Conservation (phyloP, 1,284 basidiomycete species). For the Sphaerobolus stellatus region DNA sequence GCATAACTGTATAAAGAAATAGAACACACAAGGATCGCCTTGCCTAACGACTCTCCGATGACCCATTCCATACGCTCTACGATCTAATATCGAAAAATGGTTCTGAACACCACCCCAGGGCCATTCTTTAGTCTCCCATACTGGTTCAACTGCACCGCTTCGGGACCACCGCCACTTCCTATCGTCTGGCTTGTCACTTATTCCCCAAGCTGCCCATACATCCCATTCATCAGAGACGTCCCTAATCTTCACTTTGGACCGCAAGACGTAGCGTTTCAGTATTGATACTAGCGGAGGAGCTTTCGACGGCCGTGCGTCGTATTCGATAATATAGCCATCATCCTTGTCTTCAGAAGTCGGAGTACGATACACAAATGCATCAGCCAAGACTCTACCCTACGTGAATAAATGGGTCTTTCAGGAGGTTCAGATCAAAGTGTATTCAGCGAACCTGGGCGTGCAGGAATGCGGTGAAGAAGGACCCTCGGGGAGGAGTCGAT, state of each 20-base stretch:
- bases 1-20: background rate
- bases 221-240: conserved; percentile 76
- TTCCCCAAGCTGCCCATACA: conserved; percentile 82
- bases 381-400: conserved; percentile 88
- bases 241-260: conserved; percentile 83
- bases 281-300: conserved; percentile 60
- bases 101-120: conserved; percentile 57
- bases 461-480: conserved; percentile 79
- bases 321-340: conserved; percentile 72
- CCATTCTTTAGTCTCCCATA: conserved; percentile 52
- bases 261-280: conserved; percentile 84
- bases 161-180: conserved; percentile 55
- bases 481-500: conserved; percentile 46
- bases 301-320: conserved; percentile 52
- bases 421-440: background rate
- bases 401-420: conserved; percentile 8
- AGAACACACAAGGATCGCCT: conserved; percentile 59
- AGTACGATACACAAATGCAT: conserved; percentile 80
- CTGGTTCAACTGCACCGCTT: conserved; percentile 69
- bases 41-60: conserved; percentile 65
- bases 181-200: conserved; percentile 33
- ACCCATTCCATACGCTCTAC: conserved; percentile 78
- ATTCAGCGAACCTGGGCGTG: conserved; percentile 72
- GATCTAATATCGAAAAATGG: conserved; percentile 57
- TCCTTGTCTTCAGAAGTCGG: conserved; percentile 43